These are phyloP conservation scores for Ocimum tenuiflorum DNA, from an alignment of 257 asterid species.

Conservation along the genomic window DNA sequence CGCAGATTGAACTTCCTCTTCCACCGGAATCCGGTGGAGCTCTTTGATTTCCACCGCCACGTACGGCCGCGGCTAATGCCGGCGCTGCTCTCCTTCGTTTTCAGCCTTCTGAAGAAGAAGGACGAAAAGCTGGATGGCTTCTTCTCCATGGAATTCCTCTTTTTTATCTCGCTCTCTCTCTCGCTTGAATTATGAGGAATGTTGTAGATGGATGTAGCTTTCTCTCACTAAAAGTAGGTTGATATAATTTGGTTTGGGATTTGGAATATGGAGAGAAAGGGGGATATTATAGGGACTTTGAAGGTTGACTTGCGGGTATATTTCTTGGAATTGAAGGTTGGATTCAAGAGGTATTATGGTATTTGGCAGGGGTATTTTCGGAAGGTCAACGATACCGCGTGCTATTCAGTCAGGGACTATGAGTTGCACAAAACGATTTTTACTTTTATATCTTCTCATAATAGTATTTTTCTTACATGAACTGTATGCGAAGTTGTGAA, in stretches of 20 bases:
- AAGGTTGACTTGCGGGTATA: neutral
- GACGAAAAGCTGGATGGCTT: constrained; percentile 33
- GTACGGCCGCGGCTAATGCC: constrained; percentile 6
- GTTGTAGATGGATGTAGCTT: neutral
- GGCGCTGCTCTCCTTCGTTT: constrained; percentile 23
- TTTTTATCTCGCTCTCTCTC: too few relatives aligned
- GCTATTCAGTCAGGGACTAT: neutral
- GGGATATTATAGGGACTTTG: neutral
- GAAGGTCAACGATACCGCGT: constrained; percentile 17
- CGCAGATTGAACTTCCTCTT: constrained; percentile 41
- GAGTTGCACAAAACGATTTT: neutral
- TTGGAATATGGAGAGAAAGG: neutral
- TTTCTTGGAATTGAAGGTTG: neutral
- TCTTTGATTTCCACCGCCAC: constrained; percentile 45
- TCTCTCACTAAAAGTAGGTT: neutral
- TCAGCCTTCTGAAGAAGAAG: constrained; percentile 42
- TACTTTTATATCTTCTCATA: too few relatives aligned
- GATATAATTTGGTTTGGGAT: neutral
- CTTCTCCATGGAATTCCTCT: constrained; percentile 18
- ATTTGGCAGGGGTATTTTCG: constrained; percentile 3
- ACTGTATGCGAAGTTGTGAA: too few relatives aligned
- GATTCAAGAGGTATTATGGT: neutral
- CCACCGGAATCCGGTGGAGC: constrained; percentile 56
- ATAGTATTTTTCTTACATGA: too few relatives aligned
- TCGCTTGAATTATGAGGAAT: neutral